Percentiles rank a stretch among this genome's conserved stretches.
Evolutionary conservation across 768 basidiomycete species (phyloP).

Genomic region (Amanita pallidorosea): DNA sequence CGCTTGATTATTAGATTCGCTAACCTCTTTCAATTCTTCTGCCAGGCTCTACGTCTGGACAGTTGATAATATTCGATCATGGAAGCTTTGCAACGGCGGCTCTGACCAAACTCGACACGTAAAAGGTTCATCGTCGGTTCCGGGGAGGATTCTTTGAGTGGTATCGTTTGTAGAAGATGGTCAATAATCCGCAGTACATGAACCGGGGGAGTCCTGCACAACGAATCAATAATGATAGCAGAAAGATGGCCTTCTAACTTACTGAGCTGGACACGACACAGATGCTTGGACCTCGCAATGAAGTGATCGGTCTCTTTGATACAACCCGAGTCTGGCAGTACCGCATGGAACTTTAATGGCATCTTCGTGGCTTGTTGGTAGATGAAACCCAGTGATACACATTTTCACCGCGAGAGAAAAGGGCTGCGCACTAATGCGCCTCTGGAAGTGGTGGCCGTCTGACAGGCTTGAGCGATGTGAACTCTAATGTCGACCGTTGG

Average conservation of each 20-base stretch:
- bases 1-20: constrained; percentile 1
- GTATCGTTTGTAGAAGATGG: background rate
- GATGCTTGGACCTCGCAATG: background rate
- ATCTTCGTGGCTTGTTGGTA: constrained; percentile 3
- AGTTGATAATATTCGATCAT: constrained; percentile 2
- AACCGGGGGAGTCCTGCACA: background rate
- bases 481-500: background rate
- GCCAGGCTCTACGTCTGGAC: background rate
- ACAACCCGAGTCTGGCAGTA: constrained; percentile 3
- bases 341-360: constrained; percentile 5
- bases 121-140: background rate
- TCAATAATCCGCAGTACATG: constrained; percentile 3
- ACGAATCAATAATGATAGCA: background rate
- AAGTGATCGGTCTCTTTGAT: constrained; percentile 5
- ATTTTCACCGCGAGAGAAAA: constrained; percentile 1
- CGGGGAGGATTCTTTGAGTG: background rate
- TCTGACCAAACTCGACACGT: constrained; percentile 4
- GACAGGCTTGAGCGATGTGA: background rate
- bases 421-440: constrained; percentile 1
- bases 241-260: background rate
- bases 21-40: constrained; percentile 1
- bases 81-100: background rate
- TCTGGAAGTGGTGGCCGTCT: constrained; percentile 2
- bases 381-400: constrained; percentile 5
- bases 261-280: constrained; percentile 7